These are phyloP conservation scores for Phytophthora crassamura DNA, from an alignment of 352 stramenopile genomes.

Conservation along the genomic window DNA sequence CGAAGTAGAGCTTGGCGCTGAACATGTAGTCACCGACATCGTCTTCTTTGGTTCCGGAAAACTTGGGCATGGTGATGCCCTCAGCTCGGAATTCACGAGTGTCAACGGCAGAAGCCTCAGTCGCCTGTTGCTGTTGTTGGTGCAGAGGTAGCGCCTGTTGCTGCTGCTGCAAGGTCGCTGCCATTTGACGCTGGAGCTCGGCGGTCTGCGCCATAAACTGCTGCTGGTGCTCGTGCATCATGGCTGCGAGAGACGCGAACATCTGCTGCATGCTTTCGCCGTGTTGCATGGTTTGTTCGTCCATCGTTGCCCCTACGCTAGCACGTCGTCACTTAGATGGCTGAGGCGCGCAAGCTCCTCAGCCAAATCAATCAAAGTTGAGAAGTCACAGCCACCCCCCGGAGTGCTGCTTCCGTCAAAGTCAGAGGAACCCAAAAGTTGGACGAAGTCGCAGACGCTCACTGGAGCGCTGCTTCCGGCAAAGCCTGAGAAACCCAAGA, in stretches of 20 bases:
- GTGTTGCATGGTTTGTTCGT: slow-evolving; percentile 1
- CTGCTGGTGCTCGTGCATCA: slow-evolving; percentile 21
- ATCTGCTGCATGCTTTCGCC: slow-evolving; percentile 2
- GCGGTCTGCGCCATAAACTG: slow-evolving; percentile 11
- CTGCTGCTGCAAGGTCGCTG: slow-evolving; percentile 11
- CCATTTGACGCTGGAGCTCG: slow-evolving; percentile 13
- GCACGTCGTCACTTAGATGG: slow-evolving; percentile 2
- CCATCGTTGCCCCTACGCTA: slow-evolving; percentile 12
- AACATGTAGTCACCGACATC: slow-evolving; percentile 22
- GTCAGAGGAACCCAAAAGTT: no score
- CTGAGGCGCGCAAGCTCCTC: background rate
- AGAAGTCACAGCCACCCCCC: background rate
- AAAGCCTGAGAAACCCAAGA: slow-evolving; percentile 1
- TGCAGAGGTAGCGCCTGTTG: slow-evolving; percentile 7
- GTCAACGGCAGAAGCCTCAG: background rate
- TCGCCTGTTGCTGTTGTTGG: background rate
- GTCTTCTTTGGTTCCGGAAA: slow-evolving; percentile 8
- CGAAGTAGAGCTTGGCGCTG: slow-evolving; percentile 15
- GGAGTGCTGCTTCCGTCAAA: no score
- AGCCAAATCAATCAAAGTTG: slow-evolving; percentile 20
- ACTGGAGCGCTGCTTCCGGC: slow-evolving; percentile 8
- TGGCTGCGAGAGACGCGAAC: slow-evolving; percentile 5
- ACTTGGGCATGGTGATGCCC: slow-evolving; percentile 19
- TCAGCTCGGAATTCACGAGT: slow-evolving; percentile 6
- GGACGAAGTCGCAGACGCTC: background rate